phyloP scores from a whole-genome alignment of 805 yeast species.

The Candida berthetii region DNA sequence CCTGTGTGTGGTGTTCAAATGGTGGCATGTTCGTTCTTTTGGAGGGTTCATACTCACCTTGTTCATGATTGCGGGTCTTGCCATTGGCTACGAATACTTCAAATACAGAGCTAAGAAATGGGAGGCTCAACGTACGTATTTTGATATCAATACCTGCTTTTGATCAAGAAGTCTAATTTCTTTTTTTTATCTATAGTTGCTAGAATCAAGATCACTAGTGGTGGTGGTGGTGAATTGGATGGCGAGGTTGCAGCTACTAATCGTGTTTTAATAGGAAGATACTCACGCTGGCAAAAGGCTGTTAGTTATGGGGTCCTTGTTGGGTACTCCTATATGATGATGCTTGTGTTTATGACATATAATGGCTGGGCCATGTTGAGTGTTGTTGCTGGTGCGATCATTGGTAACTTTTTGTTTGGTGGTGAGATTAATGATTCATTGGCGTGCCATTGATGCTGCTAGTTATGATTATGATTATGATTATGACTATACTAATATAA shows the following conservation, averaged over 20 bases:
- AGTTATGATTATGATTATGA: too few species aligned
- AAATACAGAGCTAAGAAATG: slow-evolving; percentile 20
- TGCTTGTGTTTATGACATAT: slow-evolving; percentile 84
- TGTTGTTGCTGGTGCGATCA: slow-evolving; percentile 63
- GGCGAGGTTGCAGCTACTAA: slow-evolving; percentile 5
- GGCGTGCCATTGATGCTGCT: slow-evolving; percentile 19
- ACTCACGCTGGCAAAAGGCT: slow-evolving; percentile 26
- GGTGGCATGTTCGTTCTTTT: slow-evolving; percentile 71
- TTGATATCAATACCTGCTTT: slow-evolving; percentile 1
- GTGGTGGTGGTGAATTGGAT: slow-evolving; percentile 1
- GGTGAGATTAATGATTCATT: slow-evolving; percentile 16
- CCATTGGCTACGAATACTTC: slow-evolving; percentile 59
- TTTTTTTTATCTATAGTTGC: too few species aligned
- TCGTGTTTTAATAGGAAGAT: slow-evolving; percentile 9
- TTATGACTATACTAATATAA: too few species aligned
- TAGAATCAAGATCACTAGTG: slow-evolving; percentile 4
- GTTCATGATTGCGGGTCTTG: slow-evolving; percentile 37
- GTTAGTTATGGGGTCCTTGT: slow-evolving; percentile 58
- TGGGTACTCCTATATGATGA: slow-evolving; percentile 61
- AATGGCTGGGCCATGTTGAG: slow-evolving; percentile 82
- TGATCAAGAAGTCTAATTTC: too few species aligned
- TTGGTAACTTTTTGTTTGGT: slow-evolving; percentile 64
- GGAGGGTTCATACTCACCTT: slow-evolving; percentile 48
- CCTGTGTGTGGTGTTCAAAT: slow-evolving; percentile 64
- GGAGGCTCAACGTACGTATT: slow-evolving; percentile 16